A percentile compares a stretch with the other conserved stretches of the same genome.
Evolutionary conservation across 305 asterid species (phyloP).

Genomic region (Fraxinus latifolia): DNA sequence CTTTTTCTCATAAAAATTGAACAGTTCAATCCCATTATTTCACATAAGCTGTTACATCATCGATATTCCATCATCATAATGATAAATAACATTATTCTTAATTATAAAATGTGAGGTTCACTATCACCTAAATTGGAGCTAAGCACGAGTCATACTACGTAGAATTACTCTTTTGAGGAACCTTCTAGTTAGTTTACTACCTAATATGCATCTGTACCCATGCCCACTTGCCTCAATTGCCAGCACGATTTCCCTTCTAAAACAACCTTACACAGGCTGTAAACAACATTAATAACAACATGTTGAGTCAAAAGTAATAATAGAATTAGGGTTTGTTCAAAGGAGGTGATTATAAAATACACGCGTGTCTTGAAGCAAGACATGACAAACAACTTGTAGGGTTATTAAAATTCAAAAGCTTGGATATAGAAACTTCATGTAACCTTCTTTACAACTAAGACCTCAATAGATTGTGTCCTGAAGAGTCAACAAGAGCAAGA

Average conservation of each 20-base stretch:
- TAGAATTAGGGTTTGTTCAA: not conserved
- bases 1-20: no score
- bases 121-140: not conserved
- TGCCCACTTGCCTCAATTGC: not conserved
- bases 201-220: not conserved
- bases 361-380: not conserved
- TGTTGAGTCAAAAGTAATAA: not conserved
- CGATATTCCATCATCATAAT: no score
- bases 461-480: slow-evolving; percentile 4
- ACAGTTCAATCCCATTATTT: no score
- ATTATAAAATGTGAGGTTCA: not conserved
- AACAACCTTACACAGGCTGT: not conserved
- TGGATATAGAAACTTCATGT: not conserved
- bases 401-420: not conserved
- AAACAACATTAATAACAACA: not conserved
- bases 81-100: not conserved
- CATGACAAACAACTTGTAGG: not conserved
- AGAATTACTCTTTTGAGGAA: not conserved
- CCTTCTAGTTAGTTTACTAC: not conserved
- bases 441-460: slow-evolving; percentile 24
- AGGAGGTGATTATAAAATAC: not conserved
- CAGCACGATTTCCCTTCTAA: not conserved
- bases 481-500: slow-evolving; percentile 19
- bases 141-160: no score
- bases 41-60: no score